Evolutionary conservation across 169 alveolate genomes (phyloP).

Genomic region (Cryptosporidium tyzzeri): DNA sequence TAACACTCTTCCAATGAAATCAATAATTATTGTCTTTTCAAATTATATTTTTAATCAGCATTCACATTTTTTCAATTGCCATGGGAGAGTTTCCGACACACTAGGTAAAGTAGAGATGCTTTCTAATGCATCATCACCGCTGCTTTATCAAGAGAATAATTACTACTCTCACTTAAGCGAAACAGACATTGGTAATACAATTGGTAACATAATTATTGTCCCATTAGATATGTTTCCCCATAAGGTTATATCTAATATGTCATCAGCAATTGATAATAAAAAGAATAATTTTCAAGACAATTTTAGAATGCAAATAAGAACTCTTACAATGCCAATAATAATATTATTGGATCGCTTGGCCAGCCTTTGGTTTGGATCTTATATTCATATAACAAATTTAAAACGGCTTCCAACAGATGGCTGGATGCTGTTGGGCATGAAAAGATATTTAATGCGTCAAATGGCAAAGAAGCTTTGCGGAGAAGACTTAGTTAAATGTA

Average conservation of each 20-base stretch:
- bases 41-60: not conserved
- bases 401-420: slow-evolving; percentile 53
- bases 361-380: slow-evolving; percentile 74
- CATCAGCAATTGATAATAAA: not conserved
- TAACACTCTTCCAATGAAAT: slow-evolving; percentile 29
- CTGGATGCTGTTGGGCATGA: slow-evolving; percentile 65
- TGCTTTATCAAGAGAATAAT: slow-evolving; percentile 25
- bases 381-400: slow-evolving; percentile 37
- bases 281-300: not conserved
- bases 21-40: slow-evolving; percentile 25
- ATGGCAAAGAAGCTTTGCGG: slow-evolving; percentile 44
- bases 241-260: not conserved
- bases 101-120: slow-evolving; percentile 10
- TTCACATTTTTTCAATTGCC: not conserved
- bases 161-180: slow-evolving; percentile 20
- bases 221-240: slow-evolving; percentile 13
- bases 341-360: slow-evolving; percentile 43
- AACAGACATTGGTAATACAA: slow-evolving; percentile 40
- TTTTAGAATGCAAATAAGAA: slow-evolving; percentile 13
- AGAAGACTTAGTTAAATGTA: slow-evolving; percentile 45
- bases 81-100: slow-evolving; percentile 34
- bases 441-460: slow-evolving; percentile 51
- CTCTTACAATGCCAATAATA: slow-evolving; percentile 4
- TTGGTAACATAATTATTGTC: slow-evolving; percentile 19
- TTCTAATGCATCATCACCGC: slow-evolving; percentile 24